phyloP scores from a whole-genome alignment of 2,329 filamentous ascomycete genomes.

The Sporothrix protearum region DNA sequence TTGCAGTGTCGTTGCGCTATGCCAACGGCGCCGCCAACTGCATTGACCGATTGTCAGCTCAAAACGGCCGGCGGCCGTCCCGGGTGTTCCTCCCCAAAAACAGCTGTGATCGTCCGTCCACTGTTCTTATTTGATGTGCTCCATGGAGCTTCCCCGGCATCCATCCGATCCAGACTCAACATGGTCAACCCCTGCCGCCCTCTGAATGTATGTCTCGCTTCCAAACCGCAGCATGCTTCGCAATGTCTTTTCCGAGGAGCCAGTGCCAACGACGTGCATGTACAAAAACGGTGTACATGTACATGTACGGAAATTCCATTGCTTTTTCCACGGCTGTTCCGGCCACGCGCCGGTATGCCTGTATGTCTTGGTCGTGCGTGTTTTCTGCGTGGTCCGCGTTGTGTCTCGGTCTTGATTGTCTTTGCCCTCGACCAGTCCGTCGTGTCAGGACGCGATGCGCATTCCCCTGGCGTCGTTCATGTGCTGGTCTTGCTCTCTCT shows the following conservation, averaged over 20 bases:
- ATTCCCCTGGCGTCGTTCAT: neutral
- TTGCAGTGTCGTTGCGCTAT: neutral
- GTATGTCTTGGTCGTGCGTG: neutral
- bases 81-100: neutral
- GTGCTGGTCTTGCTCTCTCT: too few species aligned
- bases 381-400: neutral
- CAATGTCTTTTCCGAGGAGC: neutral
- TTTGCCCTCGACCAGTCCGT: neutral
- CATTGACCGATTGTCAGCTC: neutral
- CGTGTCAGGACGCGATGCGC: constrained; percentile 7
- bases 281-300: too few species aligned
- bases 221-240: neutral
- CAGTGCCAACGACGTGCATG: neutral
- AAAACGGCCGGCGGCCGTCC: neutral
- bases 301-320: too few species aligned
- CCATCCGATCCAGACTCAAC: neutral
- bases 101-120: neutral
- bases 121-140: neutral
- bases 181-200: neutral
- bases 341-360: constrained; percentile 1
- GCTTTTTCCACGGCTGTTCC: neutral
- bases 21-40: neutral
- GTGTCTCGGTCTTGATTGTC: neutral
- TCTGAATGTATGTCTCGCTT: neutral
- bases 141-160: neutral